Conservation (phyloP, 305 asterid genomes). For the Fraxinus greggii region DNA sequence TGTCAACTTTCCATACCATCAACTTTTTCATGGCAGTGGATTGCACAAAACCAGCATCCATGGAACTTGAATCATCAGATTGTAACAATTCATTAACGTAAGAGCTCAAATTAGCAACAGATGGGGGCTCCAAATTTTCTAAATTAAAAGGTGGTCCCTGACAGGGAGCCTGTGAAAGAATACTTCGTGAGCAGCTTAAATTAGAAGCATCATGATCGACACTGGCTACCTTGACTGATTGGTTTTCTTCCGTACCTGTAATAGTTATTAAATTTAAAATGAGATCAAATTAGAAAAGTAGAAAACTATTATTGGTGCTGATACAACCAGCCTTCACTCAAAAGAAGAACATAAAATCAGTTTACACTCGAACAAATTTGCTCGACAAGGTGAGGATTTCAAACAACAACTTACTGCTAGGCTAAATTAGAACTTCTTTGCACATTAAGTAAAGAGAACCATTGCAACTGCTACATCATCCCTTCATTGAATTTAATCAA, state of each 20-base stretch:
- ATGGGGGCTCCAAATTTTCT: conserved; percentile 61
- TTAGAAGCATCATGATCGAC: conserved; percentile 44
- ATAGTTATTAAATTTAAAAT: neutral
- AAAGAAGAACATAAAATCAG: neutral
- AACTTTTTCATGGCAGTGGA: conserved; percentile 67
- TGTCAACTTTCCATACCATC: conserved; percentile 64
- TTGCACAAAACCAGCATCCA: conserved; percentile 55
- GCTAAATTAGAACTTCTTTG: neutral
- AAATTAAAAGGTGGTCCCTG: conserved; percentile 63
- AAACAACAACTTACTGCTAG: neutral
- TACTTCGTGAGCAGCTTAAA: conserved; percentile 52
- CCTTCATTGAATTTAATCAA: neutral
- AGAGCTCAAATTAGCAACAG: conserved; percentile 61
- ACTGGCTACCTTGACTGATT: conserved; percentile 42
- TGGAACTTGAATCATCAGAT: conserved; percentile 49
- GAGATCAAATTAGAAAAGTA: neutral
- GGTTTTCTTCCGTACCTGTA: conserved; percentile 82
- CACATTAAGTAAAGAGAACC: neutral
- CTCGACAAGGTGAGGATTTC: neutral
- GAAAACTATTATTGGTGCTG: neutral
- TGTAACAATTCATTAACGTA: conserved; percentile 64
- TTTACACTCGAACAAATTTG: neutral
- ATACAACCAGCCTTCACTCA: neutral
- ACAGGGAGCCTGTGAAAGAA: conserved; percentile 44
- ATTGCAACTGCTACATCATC: neutral